Evolutionary conservation across 1,284 basidiomycete genomes (phyloP), one percentile per base, ranked within the genome.

Genomic region (Cutaneotrichosporon arboriforme): DNA sequence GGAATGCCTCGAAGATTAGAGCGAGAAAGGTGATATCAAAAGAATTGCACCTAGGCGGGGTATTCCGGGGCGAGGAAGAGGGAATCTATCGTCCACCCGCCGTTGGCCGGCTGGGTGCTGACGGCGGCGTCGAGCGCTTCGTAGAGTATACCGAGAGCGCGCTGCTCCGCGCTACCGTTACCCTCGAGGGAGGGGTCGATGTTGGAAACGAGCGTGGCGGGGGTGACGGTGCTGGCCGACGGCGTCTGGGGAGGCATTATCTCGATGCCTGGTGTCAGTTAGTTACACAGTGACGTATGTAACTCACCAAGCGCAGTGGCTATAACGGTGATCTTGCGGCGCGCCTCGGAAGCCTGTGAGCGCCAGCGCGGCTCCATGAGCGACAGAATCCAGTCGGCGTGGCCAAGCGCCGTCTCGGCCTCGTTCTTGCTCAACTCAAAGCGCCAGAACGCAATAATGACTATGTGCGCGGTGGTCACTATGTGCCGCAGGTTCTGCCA

Each of bases 401-500:
- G 39, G 12, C 47, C 45, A 18, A 62, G 46, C 10, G 39, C 39
- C 13, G 40, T 17, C 44, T 63, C 62, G 0, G 62, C 57, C 21
- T 63, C 62, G 23, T 45, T 12, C 49, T 54, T 54, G 1, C 49
- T 54, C 13, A 63, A 34, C 41, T 61, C 62, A 21, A 56, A 61
- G 9, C 52, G 45, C 49, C 55, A 56, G 52, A 46, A 54, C 23
- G 55, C 57, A 22, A 58, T 50, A 8, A 63, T 33, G n/a, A 61
- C 34, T n/a, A 63, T 35, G 39, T 63, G 55, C 4, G 59, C 55
- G 15, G 52, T 61, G 5, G 55, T 61, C 13, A 51, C 37, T 17
- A 63, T 34, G 17, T 61, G 59, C 4, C 52, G 50, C 10, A 61
- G 42, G 42, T 63, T 57, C 34, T 48, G 53, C 52, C 55, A 59